These are phyloP conservation scores for Cladosporium sp. DNA, from an alignment of 2,329 filamentous ascomycete genomes.

Conservation along the genomic window DNA sequence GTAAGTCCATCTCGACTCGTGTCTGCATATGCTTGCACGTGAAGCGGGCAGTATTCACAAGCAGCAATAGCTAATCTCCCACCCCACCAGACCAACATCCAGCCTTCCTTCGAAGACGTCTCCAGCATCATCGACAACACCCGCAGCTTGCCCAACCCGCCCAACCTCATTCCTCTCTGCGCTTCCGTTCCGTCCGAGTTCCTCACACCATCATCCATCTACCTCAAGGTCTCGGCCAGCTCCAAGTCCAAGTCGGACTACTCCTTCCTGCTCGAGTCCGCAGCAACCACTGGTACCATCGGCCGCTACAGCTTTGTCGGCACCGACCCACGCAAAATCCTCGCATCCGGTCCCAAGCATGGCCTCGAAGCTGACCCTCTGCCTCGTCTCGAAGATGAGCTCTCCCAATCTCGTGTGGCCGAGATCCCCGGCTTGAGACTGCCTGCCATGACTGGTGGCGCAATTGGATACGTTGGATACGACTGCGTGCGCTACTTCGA, in stretches of 20 bases:
- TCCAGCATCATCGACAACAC: constrained; percentile 56
- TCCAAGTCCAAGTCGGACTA: constrained; percentile 69
- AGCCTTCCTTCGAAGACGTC: constrained; percentile 63
- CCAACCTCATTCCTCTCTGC: constrained; percentile 80
- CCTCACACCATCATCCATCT: constrained; percentile 90
- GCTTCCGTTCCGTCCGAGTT: constrained; percentile 88
- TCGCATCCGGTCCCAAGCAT: constrained; percentile 86
- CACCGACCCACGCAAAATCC: constrained; percentile 72
- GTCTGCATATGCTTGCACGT: background rate
- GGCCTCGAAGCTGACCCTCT: constrained; percentile 82
- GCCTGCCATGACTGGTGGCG: constrained; percentile 85
- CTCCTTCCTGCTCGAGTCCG: constrained; percentile 95
- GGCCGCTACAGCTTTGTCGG: constrained; percentile 95
- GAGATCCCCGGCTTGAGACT: constrained; percentile 79
- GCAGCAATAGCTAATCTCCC: constrained; percentile 7
- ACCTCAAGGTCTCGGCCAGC: constrained; percentile 80
- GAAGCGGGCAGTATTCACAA: background rate
- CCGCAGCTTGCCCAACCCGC: constrained; percentile 55
- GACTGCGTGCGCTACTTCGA: constrained; percentile 98
- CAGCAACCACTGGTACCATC: constrained; percentile 85
- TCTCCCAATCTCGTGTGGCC: constrained; percentile 75
- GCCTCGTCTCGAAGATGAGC: constrained; percentile 76
- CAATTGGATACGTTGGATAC: constrained; percentile 95
- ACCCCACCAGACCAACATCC: constrained; percentile 48
- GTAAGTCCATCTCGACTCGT: constrained; percentile 6